Conservation (phyloP, 495 filamentous ascomycete species). For the Lophiotrema nucula region DNA sequence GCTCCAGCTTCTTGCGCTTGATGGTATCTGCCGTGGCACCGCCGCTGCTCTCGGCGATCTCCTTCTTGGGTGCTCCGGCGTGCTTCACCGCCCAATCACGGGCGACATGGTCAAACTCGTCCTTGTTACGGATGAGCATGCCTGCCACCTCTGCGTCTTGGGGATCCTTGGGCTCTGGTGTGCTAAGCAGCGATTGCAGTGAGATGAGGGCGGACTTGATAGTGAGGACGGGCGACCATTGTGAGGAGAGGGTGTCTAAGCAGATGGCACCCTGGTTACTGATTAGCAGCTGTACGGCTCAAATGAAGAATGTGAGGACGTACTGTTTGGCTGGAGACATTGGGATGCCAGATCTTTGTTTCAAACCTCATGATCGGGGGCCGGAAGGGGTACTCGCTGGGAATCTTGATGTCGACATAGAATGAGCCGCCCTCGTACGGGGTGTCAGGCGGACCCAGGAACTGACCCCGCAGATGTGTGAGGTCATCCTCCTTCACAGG, state of each 20-base stretch:
- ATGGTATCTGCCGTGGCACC: slow-evolving; percentile 46
- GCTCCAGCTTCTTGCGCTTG: slow-evolving; percentile 44
- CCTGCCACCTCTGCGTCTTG: slow-evolving; percentile 94
- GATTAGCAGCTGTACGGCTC: too few relatives aligned
- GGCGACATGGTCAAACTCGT: slow-evolving; percentile 77
- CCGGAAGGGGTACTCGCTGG: slow-evolving; percentile 87
- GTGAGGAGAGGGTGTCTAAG: slow-evolving; percentile 83
- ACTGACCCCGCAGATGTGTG: slow-evolving; percentile 78
- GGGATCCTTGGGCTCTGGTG: slow-evolving; percentile 92
- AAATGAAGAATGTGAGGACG: too few relatives aligned
- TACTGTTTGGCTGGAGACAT: slow-evolving; percentile 95
- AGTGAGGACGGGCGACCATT: slow-evolving; percentile 93
- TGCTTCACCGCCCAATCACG: slow-evolving; percentile 86
- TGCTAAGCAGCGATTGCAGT: slow-evolving; percentile 86
- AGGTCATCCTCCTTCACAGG: slow-evolving; percentile 67
- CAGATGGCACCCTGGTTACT: slow-evolving; percentile 99
- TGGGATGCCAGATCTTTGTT: slow-evolving; percentile 97
- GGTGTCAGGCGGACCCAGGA: slow-evolving; percentile 85
- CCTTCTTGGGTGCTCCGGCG: slow-evolving; percentile 70
- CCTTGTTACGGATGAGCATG: slow-evolving; percentile 78
- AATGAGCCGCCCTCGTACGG: slow-evolving; percentile 90
- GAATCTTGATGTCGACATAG: slow-evolving; percentile 80
- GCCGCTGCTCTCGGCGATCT: slow-evolving; percentile 50
- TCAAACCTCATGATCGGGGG: slow-evolving; percentile 90
- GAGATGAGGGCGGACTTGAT: slow-evolving; percentile 94